Evolutionary conservation across 73 alveolate species (phyloP).

Genomic region (Durusdinium trenchii): DNA sequence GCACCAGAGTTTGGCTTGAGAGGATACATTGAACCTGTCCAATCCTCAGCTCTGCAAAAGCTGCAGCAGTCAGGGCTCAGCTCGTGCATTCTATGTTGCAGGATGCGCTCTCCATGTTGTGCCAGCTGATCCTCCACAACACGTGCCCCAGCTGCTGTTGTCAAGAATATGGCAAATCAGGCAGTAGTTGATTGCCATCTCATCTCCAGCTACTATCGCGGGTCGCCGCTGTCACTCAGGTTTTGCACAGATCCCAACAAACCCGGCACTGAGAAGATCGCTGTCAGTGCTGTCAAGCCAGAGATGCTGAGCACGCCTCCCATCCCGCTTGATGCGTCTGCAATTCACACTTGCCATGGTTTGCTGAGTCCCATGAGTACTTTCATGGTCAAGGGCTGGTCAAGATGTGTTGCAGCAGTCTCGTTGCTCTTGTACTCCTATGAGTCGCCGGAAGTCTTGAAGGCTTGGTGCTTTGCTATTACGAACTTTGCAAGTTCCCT

Average conservation of each 20-base stretch:
- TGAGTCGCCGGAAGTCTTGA: neutral
- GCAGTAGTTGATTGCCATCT: neutral
- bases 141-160: neutral
- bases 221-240: neutral
- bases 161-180: no score
- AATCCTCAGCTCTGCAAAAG: neutral
- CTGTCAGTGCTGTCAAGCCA: neutral
- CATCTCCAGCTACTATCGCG: neutral
- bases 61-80: neutral
- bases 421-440: neutral
- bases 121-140: neutral
- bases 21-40: neutral
- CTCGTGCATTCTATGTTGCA: neutral
- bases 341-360: neutral
- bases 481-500: no score
- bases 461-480: neutral
- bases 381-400: slow-evolving; percentile 19
- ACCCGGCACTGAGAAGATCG: neutral
- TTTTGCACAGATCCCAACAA: neutral
- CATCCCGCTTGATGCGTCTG: neutral
- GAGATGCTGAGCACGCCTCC: neutral
- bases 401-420: slow-evolving; percentile 21
- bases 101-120: neutral
- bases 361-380: neutral
- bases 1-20: neutral